These are phyloP conservation scores for Arabidopsis hybrid DNA, from an alignment of 441 rosid species.

Conservation along the genomic window DNA sequence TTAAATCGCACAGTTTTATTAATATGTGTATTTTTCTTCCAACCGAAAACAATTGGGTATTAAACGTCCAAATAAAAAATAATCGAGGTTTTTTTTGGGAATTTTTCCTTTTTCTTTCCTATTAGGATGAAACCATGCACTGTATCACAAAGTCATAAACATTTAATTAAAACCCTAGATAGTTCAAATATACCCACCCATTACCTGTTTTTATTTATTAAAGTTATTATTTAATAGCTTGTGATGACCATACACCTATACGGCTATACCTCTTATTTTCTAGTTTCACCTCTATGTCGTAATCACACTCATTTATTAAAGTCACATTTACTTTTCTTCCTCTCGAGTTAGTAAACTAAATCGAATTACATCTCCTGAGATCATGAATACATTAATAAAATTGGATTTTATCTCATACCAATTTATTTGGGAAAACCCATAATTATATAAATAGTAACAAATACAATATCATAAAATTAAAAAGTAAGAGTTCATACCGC, in stretches of 20 bases:
- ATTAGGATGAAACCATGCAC: neutral
- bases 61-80: too few relatives aligned
- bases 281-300: neutral
- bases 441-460: neutral
- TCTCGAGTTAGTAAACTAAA: neutral
- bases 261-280: neutral
- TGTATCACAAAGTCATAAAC: constrained; percentile 16
- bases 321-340: neutral
- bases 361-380: neutral
- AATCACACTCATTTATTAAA: neutral
- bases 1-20: too few relatives aligned
- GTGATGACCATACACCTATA: constrained; percentile 8
- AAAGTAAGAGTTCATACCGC: neutral
- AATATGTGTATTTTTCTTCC: too few relatives aligned
- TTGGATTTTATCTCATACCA: neutral
- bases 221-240: neutral
- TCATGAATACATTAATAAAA: neutral
- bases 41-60: too few relatives aligned
- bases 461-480: too few relatives aligned
- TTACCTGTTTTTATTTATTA: neutral
- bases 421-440: neutral
- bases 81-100: too few relatives aligned
- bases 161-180: constrained; percentile 18
- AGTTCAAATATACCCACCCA: constrained; percentile 41
- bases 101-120: neutral